Percentiles rank a stretch among this genome's conserved stretches.
Evolutionary conservation across 768 basidiomycete species (phyloP).

Genomic region (Leccinum obscurum): DNA sequence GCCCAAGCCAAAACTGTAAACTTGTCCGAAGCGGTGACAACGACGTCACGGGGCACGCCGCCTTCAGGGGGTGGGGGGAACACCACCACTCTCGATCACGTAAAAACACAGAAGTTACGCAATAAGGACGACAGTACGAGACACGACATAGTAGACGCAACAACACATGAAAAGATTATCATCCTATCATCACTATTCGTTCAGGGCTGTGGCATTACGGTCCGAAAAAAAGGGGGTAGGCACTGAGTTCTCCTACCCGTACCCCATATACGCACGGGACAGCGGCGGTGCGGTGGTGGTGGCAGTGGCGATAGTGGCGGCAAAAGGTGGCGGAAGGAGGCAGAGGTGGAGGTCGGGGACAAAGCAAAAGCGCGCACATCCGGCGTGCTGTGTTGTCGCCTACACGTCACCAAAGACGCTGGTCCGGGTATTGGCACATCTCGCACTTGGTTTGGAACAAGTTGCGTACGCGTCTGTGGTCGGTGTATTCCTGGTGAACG

Average conservation of each 20-base stretch:
- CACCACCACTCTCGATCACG: not conserved
- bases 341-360: not conserved
- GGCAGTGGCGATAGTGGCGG: slow-evolving; percentile 1
- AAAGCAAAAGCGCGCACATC: not conserved
- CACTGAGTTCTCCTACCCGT: not conserved
- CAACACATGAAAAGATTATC: not conserved
- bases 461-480: slow-evolving; percentile 58
- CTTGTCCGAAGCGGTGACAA: not conserved
- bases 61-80: not conserved
- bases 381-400: not conserved
- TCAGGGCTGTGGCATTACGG: not conserved
- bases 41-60: not conserved
- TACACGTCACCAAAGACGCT: slow-evolving; percentile 19
- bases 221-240: not conserved
- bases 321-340: slow-evolving; percentile 8
- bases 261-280: not conserved
- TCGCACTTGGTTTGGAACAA: slow-evolving; percentile 69
- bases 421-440: slow-evolving; percentile 43
- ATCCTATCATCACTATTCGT: not conserved
- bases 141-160: not conserved
- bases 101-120: not conserved
- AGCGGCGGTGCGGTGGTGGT: not conserved
- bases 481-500: slow-evolving; percentile 36
- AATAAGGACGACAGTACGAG: not conserved
- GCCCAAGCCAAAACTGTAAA: not conserved